Conservation (phyloP, 371 early-diverging fungal genomes). For the Mortierella polycephala region DNA sequence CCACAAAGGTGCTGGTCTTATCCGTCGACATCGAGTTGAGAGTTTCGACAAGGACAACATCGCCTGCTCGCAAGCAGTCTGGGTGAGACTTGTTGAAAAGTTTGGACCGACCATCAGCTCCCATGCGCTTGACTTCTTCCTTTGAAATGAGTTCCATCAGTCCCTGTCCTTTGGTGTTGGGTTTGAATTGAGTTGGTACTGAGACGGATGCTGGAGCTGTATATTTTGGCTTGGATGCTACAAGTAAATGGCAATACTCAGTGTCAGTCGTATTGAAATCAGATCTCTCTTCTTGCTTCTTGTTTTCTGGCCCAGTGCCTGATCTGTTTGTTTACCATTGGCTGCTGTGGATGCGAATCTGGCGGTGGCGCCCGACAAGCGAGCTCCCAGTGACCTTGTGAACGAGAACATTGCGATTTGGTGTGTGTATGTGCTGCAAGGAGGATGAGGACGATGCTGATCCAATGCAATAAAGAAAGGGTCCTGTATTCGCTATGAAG, state of each 20-base stretch:
- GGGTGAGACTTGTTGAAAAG: conserved; percentile 67
- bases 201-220: conserved; percentile 47
- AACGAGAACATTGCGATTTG: conserved; percentile 27
- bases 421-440: conserved; percentile 3
- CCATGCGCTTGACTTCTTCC: conserved; percentile 68
- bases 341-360: conserved; percentile 51
- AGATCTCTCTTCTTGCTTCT: background rate
- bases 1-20: conserved; percentile 78
- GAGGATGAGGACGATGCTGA: conserved; percentile 5
- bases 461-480: conserved; percentile 2
- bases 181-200: conserved; percentile 53
- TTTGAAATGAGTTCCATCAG: conserved; percentile 74
- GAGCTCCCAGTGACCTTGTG: conserved; percentile 47
- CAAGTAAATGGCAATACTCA: background rate
- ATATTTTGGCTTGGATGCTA: conserved; percentile 51
- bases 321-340: conserved; percentile 25
- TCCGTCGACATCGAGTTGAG: conserved; percentile 73
- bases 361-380: conserved; percentile 39
- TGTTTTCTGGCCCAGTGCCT: background rate
- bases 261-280: background rate
- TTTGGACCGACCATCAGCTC: conserved; percentile 69
- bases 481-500: conserved; percentile 7
- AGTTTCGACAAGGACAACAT: conserved; percentile 79
- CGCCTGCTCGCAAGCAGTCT: conserved; percentile 72
- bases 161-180: conserved; percentile 68